Evolutionary conservation across 148 eudicot genomes (phyloP).

Genomic region (Diospyros kaki): DNA sequence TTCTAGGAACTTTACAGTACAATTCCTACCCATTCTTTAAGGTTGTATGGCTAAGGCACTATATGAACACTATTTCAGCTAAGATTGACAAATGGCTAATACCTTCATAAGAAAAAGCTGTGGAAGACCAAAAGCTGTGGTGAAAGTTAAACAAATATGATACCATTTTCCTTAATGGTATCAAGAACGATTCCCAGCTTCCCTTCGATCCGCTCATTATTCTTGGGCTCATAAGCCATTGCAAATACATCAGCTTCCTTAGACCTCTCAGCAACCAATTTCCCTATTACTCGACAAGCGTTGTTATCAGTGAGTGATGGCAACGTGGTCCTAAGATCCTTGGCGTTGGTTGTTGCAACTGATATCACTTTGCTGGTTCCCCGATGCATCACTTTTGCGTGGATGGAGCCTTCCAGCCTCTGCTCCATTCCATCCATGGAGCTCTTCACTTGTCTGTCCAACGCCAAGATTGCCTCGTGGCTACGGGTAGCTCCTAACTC

Average conservation of each 20-base stretch:
- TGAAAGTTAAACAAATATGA: constrained; percentile 49
- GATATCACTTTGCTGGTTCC: constrained; percentile 93
- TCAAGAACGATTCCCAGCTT: constrained; percentile 70
- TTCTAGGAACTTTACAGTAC: no score
- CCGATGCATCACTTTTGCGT: constrained; percentile 93
- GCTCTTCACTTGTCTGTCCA: no score
- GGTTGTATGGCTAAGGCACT: no score
- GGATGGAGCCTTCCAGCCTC: no score
- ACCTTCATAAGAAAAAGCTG: background rate
- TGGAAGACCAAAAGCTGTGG: background rate
- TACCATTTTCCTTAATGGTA: constrained; percentile 78
- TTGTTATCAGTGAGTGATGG: constrained; percentile 67
- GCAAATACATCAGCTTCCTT: constrained; percentile 90
- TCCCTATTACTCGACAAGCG: constrained; percentile 75
- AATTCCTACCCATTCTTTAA: no score
- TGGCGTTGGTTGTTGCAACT: constrained; percentile 85
- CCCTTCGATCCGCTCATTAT: constrained; percentile 70
- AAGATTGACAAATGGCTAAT: background rate
- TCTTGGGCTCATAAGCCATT: constrained; percentile 61
- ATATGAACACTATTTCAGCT: no score
- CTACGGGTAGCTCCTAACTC: no score
- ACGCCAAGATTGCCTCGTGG: no score
- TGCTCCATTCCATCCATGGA: no score
- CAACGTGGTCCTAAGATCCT: constrained; percentile 63
- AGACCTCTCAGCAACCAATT: constrained; percentile 78